Base-by-base conservation (phyloP, 129 eudicot genomes). In the Deinandra increscens region DNA sequence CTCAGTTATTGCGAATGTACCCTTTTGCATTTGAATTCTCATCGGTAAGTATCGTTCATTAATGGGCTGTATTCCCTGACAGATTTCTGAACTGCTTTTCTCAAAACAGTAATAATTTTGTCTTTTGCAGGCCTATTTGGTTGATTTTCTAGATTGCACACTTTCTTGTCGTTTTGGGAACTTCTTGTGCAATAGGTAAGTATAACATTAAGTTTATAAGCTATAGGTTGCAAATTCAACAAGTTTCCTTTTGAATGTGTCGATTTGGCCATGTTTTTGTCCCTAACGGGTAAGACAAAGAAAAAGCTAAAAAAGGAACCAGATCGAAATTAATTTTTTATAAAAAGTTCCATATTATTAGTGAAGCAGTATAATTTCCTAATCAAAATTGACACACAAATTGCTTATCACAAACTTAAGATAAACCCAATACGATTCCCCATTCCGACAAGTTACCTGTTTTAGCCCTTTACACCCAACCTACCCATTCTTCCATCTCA, bases 141-240 rank as follows among this genome's bases (percentile, higher is more conserved):
- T 94, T 78, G 97, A 94, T 70, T 85, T 94, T 45, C 55, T 89
- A 68, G 97, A 94, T 60, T 70, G 83, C 72, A 79, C 85, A 77
- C 91, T 87, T 65, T 94, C 99, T 34, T 89, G 93, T 74, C 97
- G 99, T 53, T 94, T 94, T 78, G 97, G 99, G 43, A 94, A 94
- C 87, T 94, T 94, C 78, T 73, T 94, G 78, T 89, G 99, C 84
- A 94, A 94, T 75, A 87, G 92, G 99, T 84, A 83, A 44, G 65
- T 37, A 37, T 49, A 7, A 37, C 44, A 46, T 68, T 26, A 49
- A 58, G 33, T 36, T 75, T 31, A 33, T 67, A 43, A 8, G 20
- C 49, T 36, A 12, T n/a, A 19, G 53, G 37, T 70, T 7, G 20
- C 51, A 38, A 14, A 2, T 70, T 9, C 39, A 39, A 55, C 26